Evolutionary conservation across 139 green algal genomes (phyloP).

Genomic region (Chlorella ohadii): DNA sequence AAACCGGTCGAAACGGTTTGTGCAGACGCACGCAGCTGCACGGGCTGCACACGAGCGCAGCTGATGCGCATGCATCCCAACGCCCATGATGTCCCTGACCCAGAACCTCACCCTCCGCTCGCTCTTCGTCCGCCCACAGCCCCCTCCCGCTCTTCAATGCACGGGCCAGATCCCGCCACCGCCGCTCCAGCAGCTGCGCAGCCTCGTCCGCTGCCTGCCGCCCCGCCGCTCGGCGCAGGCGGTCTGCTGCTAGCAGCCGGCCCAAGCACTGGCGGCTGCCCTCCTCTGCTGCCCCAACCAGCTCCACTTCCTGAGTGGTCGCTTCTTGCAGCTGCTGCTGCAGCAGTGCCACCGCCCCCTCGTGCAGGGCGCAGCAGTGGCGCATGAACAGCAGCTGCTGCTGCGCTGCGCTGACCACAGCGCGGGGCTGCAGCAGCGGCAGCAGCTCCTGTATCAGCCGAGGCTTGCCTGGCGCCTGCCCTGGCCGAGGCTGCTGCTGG

Average conservation of each 20-base stretch:
- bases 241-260: background rate
- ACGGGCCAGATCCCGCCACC: constrained; percentile 47
- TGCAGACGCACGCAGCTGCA: background rate
- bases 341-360: background rate
- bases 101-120: background rate
- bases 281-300: background rate
- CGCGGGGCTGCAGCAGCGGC: background rate
- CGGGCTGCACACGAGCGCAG: background rate
- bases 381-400: constrained; percentile 35
- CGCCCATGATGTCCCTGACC: no score
- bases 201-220: constrained; percentile 39
- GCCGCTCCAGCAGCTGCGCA: constrained; percentile 5
- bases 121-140: constrained; percentile 49
- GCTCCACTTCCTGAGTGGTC: background rate
- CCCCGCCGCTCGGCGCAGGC: constrained; percentile 4
- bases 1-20: no score
- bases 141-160: constrained; percentile 43
- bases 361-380: constrained; percentile 6
- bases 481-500: no score
- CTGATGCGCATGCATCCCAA: no score
- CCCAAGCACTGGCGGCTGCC: constrained; percentile 3
- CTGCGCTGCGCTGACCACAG: constrained; percentile 6
- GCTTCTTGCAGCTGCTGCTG: background rate
- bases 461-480: background rate
- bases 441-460: background rate